Percentiles rank a stretch among this genome's conserved stretches.
Conservation (phyloP, 176 grass and related monocot genomes). For the Cocos nucifera region DNA sequence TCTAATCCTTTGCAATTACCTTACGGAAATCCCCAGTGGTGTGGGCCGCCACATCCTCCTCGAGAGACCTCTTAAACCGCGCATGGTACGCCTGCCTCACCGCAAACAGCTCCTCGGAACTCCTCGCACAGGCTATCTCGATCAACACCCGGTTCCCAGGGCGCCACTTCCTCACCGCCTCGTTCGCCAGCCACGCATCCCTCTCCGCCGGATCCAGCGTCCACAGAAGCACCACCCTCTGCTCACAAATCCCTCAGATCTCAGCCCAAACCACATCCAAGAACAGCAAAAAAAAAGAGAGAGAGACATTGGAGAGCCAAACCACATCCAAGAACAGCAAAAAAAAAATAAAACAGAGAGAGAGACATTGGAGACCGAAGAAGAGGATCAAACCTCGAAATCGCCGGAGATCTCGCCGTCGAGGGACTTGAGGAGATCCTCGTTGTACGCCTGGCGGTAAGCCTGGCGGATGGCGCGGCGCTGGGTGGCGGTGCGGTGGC, state of each 20-base stretch:
- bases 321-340: background rate
- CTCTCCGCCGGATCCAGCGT: slow-evolving; percentile 71
- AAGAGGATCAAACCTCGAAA: slow-evolving; percentile 53
- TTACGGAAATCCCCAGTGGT: slow-evolving; percentile 78
- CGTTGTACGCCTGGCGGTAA: slow-evolving; percentile 55
- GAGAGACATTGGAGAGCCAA: background rate
- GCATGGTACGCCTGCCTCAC: slow-evolving; percentile 62
- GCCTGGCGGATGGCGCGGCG: slow-evolving; percentile 58
- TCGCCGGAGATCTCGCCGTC: slow-evolving; percentile 79
- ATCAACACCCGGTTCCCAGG: slow-evolving; percentile 62
- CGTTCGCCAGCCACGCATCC: slow-evolving; percentile 78
- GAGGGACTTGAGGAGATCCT: slow-evolving; percentile 81
- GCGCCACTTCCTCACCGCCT: slow-evolving; percentile 60
- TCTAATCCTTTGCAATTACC: slow-evolving; percentile 16
- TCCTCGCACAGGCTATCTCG: slow-evolving; percentile 69
- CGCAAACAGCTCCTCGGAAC: slow-evolving; percentile 46
- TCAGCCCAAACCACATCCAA: background rate
- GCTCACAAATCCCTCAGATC: slow-evolving; percentile 6
- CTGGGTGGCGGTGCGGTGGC: slow-evolving; percentile 67
- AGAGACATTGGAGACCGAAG: background rate
- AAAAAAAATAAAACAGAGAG: no score
- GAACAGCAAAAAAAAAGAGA: background rate
- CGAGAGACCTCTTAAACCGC: slow-evolving; percentile 75
- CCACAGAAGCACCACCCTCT: slow-evolving; percentile 83
- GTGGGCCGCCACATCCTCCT: slow-evolving; percentile 79